These are phyloP conservation scores for Fragilariopsis cylindrus DNA, from an alignment of 108 stramenopile species.

Conservation along the genomic window DNA sequence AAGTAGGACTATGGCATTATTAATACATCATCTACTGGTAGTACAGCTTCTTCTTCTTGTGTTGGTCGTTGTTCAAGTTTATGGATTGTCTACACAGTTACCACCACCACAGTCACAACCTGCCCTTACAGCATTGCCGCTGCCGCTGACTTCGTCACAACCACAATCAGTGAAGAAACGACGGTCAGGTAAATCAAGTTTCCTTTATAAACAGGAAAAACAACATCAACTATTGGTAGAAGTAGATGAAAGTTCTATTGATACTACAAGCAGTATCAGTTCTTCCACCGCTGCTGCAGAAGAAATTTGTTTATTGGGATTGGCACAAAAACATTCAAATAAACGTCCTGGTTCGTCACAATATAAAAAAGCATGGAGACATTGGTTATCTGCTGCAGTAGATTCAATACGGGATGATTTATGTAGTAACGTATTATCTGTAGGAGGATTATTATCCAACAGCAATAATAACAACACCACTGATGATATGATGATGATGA, in stretches of 20 bases:
- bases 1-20: too few species aligned
- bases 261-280: not conserved
- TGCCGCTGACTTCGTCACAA: too few species aligned
- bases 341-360: conserved; percentile 26
- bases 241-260: too few species aligned
- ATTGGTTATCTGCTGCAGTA: conserved; percentile 28
- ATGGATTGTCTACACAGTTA: too few species aligned
- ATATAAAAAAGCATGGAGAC: conserved; percentile 33
- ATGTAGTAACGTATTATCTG: conserved; percentile 26
- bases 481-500: not conserved
- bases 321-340: conserved; percentile 18
- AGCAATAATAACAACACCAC: not conserved
- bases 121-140: too few species aligned
- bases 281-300: conserved; percentile 7
- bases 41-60: too few species aligned
- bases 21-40: too few species aligned
- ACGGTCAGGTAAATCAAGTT: not conserved
- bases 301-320: conserved; percentile 19
- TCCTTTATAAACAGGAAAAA: not conserved
- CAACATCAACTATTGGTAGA: too few species aligned
- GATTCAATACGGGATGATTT: conserved; percentile 40
- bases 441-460: too few species aligned
- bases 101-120: too few species aligned
- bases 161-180: not conserved
- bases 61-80: too few species aligned